Conservation (phyloP, 2,329 filamentous ascomycete species). For the Exophiala calicioides region DNA sequence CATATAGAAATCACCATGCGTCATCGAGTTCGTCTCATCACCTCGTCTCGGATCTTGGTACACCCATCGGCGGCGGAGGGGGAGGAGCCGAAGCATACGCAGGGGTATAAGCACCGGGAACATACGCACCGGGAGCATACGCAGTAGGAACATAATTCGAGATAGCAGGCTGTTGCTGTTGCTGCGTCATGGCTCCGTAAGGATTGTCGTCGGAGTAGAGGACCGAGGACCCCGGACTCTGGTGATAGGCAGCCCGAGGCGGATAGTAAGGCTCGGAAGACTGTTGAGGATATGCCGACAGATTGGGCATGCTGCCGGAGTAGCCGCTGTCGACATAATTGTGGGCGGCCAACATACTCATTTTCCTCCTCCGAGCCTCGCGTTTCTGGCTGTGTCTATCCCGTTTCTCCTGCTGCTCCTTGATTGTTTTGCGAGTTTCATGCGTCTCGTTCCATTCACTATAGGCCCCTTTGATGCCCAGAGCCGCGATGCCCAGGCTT, state of each 20-base stretch:
- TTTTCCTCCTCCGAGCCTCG: slow-evolving; percentile 29
- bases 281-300: slow-evolving; percentile 12
- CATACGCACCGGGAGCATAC: too few species aligned
- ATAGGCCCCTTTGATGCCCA: slow-evolving; percentile 67
- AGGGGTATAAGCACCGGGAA: too few species aligned
- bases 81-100: slow-evolving; percentile 11
- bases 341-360: slow-evolving; percentile 21
- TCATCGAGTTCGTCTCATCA: too few species aligned
- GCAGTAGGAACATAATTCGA: too few species aligned
- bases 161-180: too few species aligned
- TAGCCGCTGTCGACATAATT: slow-evolving; percentile 22
- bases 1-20: too few species aligned
- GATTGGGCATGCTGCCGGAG: slow-evolving; percentile 25
- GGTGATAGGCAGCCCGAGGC: neutral
- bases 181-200: slow-evolving; percentile 18
- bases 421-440: slow-evolving; percentile 59
- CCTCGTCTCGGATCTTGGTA: slow-evolving; percentile 3
- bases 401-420: slow-evolving; percentile 55
- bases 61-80: slow-evolving; percentile 8
- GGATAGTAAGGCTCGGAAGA: slow-evolving; percentile 11
- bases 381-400: slow-evolving; percentile 35
- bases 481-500: slow-evolving; percentile 66
- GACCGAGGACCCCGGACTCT: slow-evolving; percentile 8
- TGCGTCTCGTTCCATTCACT: slow-evolving; percentile 69
- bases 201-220: slow-evolving; percentile 27